Base-by-base conservation (phyloP, 179 eudicot genomes). In the Silene noctiflora region DNA sequence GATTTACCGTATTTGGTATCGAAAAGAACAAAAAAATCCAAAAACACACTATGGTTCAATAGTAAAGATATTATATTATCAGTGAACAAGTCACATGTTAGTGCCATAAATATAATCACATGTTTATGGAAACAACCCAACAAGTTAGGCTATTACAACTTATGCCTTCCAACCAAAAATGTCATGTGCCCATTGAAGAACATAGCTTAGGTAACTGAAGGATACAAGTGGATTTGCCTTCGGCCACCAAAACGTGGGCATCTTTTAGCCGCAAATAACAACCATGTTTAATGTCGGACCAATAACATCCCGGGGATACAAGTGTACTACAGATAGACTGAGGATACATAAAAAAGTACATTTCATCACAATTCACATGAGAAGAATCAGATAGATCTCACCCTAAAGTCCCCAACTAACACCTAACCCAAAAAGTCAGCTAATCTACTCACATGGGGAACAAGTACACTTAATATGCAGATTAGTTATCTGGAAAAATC, bases 341-440 rank as follows among this genome's bases (percentile, higher is more conserved):
- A 61, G 53, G n/a, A 61, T 20, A 48, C 65, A 69, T 1, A 6
- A 14, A 6, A 59, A 72, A 55, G 13, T 51, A 64, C 4, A 33
- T 27, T 29, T 46, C 9, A 46, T 61, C 74, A 11, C 55, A 44
- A 20, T 7, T 46, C 77, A 55, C 66, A 68, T 58, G 67, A 59
- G 62, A 67, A n/a, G 16, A 46, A 33, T 51, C 10, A 46, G 31
- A 68, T 67, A 25, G 70, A 59, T 74, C 62, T 21, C 19, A 60
- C 75, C 71, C 24, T 21, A 77, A 55, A 55, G 59, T 55, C 59
- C 59, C 20, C 59, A 55, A 63, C 33, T 27, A 72, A 46, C 71
- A 77, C 59, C 70, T 67, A 75, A 72, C 63, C 61, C 66, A 24
- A 12, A 59, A 69, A 69, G 75, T 55, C 81, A 81, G 68, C 62